Percentiles rank a stretch among this genome's conserved stretches.
phyloP scores from a whole-genome alignment of 2,329 filamentous ascomycete species.

The Penicillium thymicola region DNA sequence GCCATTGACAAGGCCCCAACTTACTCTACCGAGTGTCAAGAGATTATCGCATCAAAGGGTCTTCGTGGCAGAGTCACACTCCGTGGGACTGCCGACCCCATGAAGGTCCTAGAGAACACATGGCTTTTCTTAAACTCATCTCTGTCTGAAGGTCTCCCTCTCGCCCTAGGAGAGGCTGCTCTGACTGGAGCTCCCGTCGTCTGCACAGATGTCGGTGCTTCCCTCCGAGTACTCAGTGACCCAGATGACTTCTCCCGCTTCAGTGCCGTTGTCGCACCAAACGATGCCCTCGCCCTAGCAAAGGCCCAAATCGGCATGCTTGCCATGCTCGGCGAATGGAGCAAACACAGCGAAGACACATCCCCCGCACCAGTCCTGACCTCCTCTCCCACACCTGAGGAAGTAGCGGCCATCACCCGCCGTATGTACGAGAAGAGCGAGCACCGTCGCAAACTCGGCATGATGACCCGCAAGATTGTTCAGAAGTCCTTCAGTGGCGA shows the following conservation, averaged over 20 bases:
- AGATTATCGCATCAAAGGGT: slow-evolving; percentile 56
- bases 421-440: slow-evolving; percentile 61
- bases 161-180: slow-evolving; percentile 47
- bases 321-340: slow-evolving; percentile 61
- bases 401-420: slow-evolving; percentile 53
- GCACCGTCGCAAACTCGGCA: slow-evolving; percentile 56
- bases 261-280: slow-evolving; percentile 62
- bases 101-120: slow-evolving; percentile 54
- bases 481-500: slow-evolving; percentile 59
- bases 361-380: slow-evolving; percentile 44
- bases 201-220: slow-evolving; percentile 43
- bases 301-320: slow-evolving; percentile 62
- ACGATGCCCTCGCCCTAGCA: slow-evolving; percentile 59
- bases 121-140: slow-evolving; percentile 55
- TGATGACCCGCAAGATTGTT: slow-evolving; percentile 58
- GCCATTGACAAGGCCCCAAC: slow-evolving; percentile 61
- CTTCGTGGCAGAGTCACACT: slow-evolving; percentile 51
- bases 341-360: slow-evolving; percentile 55
- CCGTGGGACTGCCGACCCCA: slow-evolving; percentile 56
- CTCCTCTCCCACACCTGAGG: slow-evolving; percentile 48
- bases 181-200: slow-evolving; percentile 46
- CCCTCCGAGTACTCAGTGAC: slow-evolving; percentile 41
- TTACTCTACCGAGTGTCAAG: slow-evolving; percentile 58
- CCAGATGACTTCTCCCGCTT: slow-evolving; percentile 50
- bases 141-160: slow-evolving; percentile 45